Conservation (phyloP, 805 yeast species). For the Cyberlindnera xylosilytica region DNA sequence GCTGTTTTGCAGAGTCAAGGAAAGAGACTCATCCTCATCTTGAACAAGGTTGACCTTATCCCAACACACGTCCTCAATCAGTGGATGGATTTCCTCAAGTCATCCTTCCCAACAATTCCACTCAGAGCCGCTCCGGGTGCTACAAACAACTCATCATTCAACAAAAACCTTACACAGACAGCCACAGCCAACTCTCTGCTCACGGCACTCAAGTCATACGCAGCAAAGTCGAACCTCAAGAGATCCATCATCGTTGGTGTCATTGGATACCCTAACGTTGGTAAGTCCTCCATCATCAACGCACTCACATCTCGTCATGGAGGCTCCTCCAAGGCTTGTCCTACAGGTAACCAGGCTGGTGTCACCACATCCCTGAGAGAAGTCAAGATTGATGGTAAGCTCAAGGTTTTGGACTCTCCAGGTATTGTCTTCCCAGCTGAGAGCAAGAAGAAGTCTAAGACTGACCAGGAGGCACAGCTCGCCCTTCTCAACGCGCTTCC, state of each 20-base stretch:
- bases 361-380: conserved; percentile 90
- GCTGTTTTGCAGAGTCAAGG: conserved; percentile 76
- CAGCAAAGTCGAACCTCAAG: conserved; percentile 78
- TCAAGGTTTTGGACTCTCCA: conserved; percentile 90
- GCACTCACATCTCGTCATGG: conserved; percentile 82
- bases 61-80: conserved; percentile 80
- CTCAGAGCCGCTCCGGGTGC: conserved; percentile 78
- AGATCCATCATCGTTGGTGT: conserved; percentile 92
- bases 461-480: conserved; percentile 82
- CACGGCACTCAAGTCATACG: conserved; percentile 80
- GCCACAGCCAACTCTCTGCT: conserved; percentile 72
- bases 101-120: conserved; percentile 90
- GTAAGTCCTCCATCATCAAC: conserved; percentile 92
- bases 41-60: conserved; percentile 90
- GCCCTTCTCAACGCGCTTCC: conserved; percentile 88
- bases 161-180: conserved; percentile 67
- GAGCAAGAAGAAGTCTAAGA: conserved; percentile 47
- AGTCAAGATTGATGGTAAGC: conserved; percentile 86
- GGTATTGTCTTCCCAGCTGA: conserved; percentile 93
- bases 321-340: conserved; percentile 73
- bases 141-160: conserved; percentile 62
- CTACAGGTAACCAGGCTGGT: conserved; percentile 97
- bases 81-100: conserved; percentile 79
- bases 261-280: conserved; percentile 96
- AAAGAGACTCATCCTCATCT: conserved; percentile 78